Evolutionary conservation across 495 filamentous ascomycete species (phyloP).

Genomic region (Hypoxylon trugodes): DNA sequence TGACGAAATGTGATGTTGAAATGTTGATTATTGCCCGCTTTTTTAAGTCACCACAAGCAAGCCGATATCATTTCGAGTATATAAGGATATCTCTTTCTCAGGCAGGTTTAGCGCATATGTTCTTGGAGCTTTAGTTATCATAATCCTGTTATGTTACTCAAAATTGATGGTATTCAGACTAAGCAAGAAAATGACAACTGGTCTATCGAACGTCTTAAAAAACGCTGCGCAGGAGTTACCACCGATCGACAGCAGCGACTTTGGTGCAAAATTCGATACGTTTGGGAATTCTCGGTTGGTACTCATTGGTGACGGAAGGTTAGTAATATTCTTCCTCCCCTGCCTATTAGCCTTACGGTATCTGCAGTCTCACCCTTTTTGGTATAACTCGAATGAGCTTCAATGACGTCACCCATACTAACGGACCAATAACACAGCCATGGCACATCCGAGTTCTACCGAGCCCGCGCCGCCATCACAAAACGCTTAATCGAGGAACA

Average conservation of each 20-base stretch:
- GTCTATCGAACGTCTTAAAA: slow-evolving; percentile 11
- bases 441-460: slow-evolving; percentile 30
- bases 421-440: slow-evolving; percentile 10
- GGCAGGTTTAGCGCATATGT: not conserved
- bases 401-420: not conserved
- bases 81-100: not conserved
- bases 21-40: not conserved
- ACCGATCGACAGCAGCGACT: slow-evolving; percentile 17
- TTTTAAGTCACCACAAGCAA: not conserved
- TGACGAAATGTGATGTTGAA: not conserved
- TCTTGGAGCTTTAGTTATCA: too few species aligned
- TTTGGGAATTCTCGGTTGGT: slow-evolving; percentile 25
- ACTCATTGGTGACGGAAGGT: slow-evolving; percentile 27
- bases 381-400: not conserved
- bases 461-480: slow-evolving; percentile 42
- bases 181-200: slow-evolving; percentile 7
- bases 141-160: not conserved
- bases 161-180: slow-evolving; percentile 9
- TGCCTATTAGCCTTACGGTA: not conserved
- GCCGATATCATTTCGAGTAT: not conserved
- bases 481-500: slow-evolving; percentile 59
- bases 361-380: not conserved
- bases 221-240: slow-evolving; percentile 16
- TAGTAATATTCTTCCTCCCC: slow-evolving; percentile 2
- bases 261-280: slow-evolving; percentile 23